Evolutionary conservation across 768 basidiomycete species (phyloP).

Genomic region (Basidioascus undulatus): DNA sequence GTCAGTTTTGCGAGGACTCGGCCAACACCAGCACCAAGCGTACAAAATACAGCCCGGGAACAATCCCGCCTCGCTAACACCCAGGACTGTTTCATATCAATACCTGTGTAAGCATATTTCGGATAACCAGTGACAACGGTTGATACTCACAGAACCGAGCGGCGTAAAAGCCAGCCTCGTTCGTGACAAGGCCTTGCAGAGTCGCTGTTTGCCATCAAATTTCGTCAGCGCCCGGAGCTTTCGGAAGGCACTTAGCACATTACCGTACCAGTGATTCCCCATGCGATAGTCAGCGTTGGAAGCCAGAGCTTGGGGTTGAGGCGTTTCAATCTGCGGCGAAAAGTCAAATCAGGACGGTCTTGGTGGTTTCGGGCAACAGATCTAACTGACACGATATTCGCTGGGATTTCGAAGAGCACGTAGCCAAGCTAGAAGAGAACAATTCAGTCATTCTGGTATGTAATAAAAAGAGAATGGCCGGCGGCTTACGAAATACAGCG

Average conservation of each 20-base stretch:
- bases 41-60: conserved; percentile 19
- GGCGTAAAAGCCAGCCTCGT: conserved; percentile 30
- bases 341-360: background rate
- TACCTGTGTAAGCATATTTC: no score
- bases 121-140: no score
- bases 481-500: background rate
- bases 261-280: conserved; percentile 2
- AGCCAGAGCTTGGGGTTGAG: conserved; percentile 38
- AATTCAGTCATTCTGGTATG: background rate
- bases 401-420: conserved; percentile 8
- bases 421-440: background rate
- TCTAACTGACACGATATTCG: background rate
- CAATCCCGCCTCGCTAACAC: background rate
- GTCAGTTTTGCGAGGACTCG: no score
- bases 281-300: conserved; percentile 28
- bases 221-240: no score
- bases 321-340: conserved; percentile 26
- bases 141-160: conserved; percentile 32
- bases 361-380: no score
- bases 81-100: no score
- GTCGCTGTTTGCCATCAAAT: conserved; percentile 33
- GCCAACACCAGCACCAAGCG: no score
- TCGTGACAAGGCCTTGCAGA: conserved; percentile 31
- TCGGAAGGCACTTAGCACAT: no score
- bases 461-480: background rate